These are phyloP conservation scores for Serendipita vermifera DNA, from an alignment of 768 basidiomycete species.

Conservation along the genomic window DNA sequence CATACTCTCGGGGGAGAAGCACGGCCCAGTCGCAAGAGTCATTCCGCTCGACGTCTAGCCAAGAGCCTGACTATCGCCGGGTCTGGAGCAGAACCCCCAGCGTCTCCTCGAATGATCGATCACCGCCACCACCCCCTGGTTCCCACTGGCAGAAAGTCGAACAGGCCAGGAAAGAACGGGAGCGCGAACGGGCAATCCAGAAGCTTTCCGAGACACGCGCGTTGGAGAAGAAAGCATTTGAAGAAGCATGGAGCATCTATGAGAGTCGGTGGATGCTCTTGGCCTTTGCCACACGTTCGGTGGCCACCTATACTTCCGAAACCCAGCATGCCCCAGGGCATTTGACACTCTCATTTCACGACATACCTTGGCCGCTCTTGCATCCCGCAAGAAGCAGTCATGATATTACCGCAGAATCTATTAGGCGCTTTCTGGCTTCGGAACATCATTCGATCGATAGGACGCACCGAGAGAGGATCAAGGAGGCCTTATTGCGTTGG, in stretches of 20 bases:
- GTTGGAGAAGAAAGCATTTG: constrained; percentile 1
- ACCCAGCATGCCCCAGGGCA: neutral
- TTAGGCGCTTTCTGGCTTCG: constrained; percentile 50
- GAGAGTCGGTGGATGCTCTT: constrained; percentile 9
- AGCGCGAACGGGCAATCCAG: neutral
- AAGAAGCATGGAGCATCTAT: neutral
- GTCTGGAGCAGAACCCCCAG: constrained; percentile 1
- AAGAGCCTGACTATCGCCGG: constrained; percentile 1
- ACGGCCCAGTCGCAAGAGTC: constrained; percentile 5
- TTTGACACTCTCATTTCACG: constrained; percentile 36
- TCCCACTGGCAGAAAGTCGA: constrained; percentile 1
- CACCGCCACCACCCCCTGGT: neutral
- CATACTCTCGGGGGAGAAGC: neutral
- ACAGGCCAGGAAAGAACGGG: constrained; percentile 1
- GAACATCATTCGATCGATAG: constrained; percentile 45
- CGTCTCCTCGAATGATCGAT: constrained; percentile 3
- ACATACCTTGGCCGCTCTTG: constrained; percentile 60
- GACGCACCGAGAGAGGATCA: constrained; percentile 52
- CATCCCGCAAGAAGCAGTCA: constrained; percentile 30
- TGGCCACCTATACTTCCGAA: neutral
- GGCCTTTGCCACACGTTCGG: neutral
- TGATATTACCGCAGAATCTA: constrained; percentile 42
- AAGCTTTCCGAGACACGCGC: neutral
- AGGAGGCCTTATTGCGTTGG: constrained; percentile 57
- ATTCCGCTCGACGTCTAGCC: constrained; percentile 7